Evolutionary conservation across 2,329 filamentous ascomycete species (phyloP), one percentile per base, ranked within the genome.

Genomic region (Zopfia rhizophila): DNA sequence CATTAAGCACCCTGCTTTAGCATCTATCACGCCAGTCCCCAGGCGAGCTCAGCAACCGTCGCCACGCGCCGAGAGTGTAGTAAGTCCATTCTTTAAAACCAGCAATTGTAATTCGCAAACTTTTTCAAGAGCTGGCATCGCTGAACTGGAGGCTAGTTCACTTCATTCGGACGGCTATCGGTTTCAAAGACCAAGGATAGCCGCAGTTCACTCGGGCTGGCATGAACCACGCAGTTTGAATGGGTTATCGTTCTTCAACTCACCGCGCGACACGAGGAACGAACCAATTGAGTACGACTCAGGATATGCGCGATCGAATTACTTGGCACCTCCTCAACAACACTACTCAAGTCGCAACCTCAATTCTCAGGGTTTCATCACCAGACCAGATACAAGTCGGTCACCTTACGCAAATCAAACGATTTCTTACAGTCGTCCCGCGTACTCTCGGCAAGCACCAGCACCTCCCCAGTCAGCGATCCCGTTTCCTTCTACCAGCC

Each of bases 61-160:
- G 3, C 45, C 38, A 12, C 52, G 58, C 43, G 39, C 56, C 37
- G 55, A 66, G 32, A 66, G 28, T 60, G 66, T 74, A 41, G 61
- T 69, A 58, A 76, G 73, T 66, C 70, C 73, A 7, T 74, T 73
- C 51, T 74, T 75, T 51, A 56, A 50, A 32, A 57, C 43, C 48
- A 58, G 41, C 33, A 53, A 45, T 50, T 51, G 38, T 27, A 45
- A 48, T 48, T 49, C 48, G 44, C 45, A 51, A 41, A 11, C 33
- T 6, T 40, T 41, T 35, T 41, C 52, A 28, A 45, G 45, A 32
- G 19, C 47, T 36, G 38, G 53, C 43, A 42, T 59, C 51, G 49
- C 61, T 65, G 60, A 69, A 56, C 58, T 46, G 35, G 48, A 58
- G 21, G 32, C 45, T 51, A 67, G 66, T 62, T 63, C 53, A 48